A percentile compares a stretch with the other conserved stretches of the same genome.
Evolutionary conservation across 1,139 yeast genomes (phyloP).

Genomic region (Saccharomycopsis hybrid): DNA sequence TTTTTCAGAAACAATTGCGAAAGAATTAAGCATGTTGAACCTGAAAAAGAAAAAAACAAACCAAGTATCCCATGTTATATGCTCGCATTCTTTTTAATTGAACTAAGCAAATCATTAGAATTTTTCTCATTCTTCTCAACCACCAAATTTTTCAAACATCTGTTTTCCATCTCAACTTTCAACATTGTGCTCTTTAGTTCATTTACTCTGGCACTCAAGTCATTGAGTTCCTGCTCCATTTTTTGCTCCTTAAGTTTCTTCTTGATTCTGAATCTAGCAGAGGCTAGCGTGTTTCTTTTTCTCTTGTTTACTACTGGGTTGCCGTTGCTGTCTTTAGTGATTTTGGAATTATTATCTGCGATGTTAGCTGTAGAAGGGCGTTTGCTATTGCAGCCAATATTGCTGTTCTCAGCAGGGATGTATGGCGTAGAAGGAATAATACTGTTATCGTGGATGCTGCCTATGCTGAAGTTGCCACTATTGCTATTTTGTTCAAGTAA

Average conservation of each 20-base stretch:
- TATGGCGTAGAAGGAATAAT: neutral
- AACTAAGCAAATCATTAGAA: conserved; percentile 17
- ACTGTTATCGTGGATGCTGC: too few species aligned
- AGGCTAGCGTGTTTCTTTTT: conserved; percentile 56
- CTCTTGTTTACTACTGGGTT: conserved; percentile 36
- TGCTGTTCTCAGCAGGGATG: neutral
- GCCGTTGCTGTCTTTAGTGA: conserved; percentile 8
- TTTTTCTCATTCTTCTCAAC: conserved; percentile 42
- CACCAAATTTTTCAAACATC: conserved; percentile 43
- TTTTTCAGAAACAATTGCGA: too few species aligned
- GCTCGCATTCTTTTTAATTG: conserved; percentile 19
- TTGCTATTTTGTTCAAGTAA: too few species aligned
- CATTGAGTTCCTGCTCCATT: conserved; percentile 45
- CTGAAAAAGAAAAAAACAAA: too few species aligned
- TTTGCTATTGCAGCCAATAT: too few species aligned
- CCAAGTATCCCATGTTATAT: too few species aligned
- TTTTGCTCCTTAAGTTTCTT: conserved; percentile 55
- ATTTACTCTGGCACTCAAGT: conserved; percentile 34
- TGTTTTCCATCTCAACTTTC: conserved; percentile 43
- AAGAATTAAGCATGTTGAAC: too few species aligned
- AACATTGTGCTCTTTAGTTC: conserved; percentile 39
- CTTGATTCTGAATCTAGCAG: conserved; percentile 56
- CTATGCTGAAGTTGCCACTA: neutral
- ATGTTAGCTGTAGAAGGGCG: too few species aligned
- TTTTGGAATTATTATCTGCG: neutral